Conservation (phyloP, 495 filamentous ascomycete genomes). For the Trichoderma asperelloides region DNA sequence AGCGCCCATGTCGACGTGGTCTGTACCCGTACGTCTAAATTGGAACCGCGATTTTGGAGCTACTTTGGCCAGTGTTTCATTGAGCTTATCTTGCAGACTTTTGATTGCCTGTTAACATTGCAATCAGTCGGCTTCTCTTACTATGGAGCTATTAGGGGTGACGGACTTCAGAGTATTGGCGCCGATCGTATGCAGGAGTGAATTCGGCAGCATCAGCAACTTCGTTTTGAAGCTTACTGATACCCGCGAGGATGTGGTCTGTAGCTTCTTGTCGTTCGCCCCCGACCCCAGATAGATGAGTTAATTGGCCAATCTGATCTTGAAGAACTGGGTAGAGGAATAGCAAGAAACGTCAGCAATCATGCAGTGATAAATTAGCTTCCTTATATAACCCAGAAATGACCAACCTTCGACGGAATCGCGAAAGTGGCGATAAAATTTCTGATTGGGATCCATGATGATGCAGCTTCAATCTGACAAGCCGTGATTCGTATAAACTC, state of each 20-base stretch:
- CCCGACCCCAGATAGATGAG: conserved; percentile 24
- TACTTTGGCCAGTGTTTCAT: conserved; percentile 31
- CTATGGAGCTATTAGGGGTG: background rate
- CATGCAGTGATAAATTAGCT: background rate
- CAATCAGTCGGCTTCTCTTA: background rate
- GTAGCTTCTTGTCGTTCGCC: conserved; percentile 39
- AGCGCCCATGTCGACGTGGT: conserved; percentile 10
- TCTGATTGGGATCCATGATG: conserved; percentile 49
- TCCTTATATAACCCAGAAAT: background rate
- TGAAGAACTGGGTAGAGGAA: conserved; percentile 25
- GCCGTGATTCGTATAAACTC: background rate
- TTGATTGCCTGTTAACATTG: conserved; percentile 26
- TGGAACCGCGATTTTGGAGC: conserved; percentile 36
- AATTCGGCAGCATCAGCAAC: conserved; percentile 36
- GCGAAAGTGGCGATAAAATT: conserved; percentile 73
- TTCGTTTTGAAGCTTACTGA: conserved; percentile 33
- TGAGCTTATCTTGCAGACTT: conserved; percentile 32
- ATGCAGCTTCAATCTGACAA: background rate
- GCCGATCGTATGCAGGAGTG: conserved; percentile 37
- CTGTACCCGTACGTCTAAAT: conserved; percentile 30
- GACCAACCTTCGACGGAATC: conserved; percentile 57
- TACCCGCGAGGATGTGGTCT: conserved; percentile 33
- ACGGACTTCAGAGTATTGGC: conserved; percentile 29
- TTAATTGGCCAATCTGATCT: conserved; percentile 30
- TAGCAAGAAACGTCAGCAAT: background rate